phyloP scores from a whole-genome alignment of 192 early-diverging fungal genomes.

The Cladochytrium replicatum region DNA sequence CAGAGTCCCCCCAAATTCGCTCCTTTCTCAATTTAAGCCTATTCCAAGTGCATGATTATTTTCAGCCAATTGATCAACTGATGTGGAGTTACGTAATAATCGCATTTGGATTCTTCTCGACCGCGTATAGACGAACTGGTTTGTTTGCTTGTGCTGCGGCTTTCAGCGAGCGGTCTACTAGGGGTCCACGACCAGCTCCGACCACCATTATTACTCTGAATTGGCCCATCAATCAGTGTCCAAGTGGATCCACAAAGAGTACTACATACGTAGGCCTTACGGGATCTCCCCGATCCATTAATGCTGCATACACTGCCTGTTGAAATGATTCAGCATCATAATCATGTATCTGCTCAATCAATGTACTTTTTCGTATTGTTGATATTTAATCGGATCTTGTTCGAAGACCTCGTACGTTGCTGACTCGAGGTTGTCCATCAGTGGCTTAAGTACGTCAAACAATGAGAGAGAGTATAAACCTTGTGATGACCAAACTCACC shows the following conservation, averaged over 20 bases:
- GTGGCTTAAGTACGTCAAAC: conserved; percentile 68
- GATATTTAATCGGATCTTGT: conserved; percentile 88
- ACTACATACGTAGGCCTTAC: neutral
- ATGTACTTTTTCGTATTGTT: conserved; percentile 70
- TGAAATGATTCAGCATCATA: neutral
- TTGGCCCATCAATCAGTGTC: conserved; percentile 16
- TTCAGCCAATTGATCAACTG: neutral
- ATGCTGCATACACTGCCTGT: conserved; percentile 21
- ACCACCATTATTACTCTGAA: conserved; percentile 76
- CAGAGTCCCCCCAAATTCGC: conserved; percentile 65
- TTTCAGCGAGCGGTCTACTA: conserved; percentile 77
- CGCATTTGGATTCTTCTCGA: conserved; percentile 97
- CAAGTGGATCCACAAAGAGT: conserved; percentile 5
- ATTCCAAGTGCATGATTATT: neutral
- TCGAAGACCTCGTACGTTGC: conserved; percentile 95
- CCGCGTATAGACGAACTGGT: conserved; percentile 63
- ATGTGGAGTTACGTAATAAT: conserved; percentile 49
- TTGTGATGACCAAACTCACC: conserved; percentile 9
- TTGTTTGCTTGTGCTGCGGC: conserved; percentile 56
- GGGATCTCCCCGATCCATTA: conserved; percentile 26
- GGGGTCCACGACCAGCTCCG: conserved; percentile 90
- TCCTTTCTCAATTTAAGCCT: conserved; percentile 68
- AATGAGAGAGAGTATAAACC: conserved; percentile 5
- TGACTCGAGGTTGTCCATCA: conserved; percentile 91
- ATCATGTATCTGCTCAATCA: too few species aligned